Evolutionary conservation across 768 basidiomycete genomes (phyloP).

Genomic region (Lactarius psammicola): DNA sequence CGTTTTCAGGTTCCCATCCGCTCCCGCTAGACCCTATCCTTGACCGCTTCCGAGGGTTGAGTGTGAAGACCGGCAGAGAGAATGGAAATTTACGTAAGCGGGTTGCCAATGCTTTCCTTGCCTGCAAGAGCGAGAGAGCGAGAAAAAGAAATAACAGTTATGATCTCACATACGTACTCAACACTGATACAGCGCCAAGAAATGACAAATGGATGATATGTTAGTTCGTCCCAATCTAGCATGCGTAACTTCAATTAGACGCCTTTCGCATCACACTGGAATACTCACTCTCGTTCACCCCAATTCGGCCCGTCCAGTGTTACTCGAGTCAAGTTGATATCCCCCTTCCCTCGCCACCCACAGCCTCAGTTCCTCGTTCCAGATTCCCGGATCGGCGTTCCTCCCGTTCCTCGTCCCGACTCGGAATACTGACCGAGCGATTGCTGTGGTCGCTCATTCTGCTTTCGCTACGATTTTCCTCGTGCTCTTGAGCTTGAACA

Average conservation of each 20-base stretch:
- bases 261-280: background rate
- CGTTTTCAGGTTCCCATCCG: background rate
- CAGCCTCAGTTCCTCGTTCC: conserved; percentile 52
- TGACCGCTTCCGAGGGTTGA: background rate
- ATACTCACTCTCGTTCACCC: background rate
- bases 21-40: background rate
- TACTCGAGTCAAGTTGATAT: background rate
- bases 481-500: conserved; percentile 24
- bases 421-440: conserved; percentile 55
- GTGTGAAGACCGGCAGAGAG: background rate
- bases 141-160: background rate
- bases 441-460: conserved; percentile 33
- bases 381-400: conserved; percentile 52
- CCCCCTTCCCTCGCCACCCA: conserved; percentile 43
- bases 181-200: background rate
- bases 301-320: background rate
- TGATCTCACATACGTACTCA: background rate
- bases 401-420: conserved; percentile 57
- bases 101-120: background rate
- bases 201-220: conserved; percentile 4
- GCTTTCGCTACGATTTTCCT: conserved; percentile 29
- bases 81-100: conserved; percentile 2
- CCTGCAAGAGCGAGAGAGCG: background rate
- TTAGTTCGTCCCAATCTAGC: conserved; percentile 1
- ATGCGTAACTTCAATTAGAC: background rate